phyloP scores from a whole-genome alignment of 176 grass and related monocot species.

The Saccharum spontaneum region DNA sequence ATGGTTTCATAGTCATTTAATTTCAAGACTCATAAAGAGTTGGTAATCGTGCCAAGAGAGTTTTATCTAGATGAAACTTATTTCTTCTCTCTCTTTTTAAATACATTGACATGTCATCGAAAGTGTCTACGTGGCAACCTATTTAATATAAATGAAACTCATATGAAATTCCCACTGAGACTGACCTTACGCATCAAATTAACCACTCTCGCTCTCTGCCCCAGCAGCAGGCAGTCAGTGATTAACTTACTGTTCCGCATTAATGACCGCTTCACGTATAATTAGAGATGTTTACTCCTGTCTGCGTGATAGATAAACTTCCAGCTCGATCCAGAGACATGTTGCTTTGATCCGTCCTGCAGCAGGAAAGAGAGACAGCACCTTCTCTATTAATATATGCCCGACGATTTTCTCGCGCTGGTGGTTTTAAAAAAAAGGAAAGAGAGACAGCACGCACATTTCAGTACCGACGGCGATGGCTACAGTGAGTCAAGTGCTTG shows the following conservation, averaged over 20 bases:
- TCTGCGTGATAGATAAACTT: neutral
- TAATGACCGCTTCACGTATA: neutral
- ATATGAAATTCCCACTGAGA: too few relatives aligned
- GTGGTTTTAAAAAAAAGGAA: neutral
- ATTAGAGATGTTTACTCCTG: conserved; percentile 4
- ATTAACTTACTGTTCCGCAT: neutral
- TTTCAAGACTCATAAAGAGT: too few relatives aligned
- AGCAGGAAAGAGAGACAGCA: conserved; percentile 18
- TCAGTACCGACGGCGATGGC: neutral
- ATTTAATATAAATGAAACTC: too few relatives aligned
- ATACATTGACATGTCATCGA: too few relatives aligned
- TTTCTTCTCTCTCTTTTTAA: too few relatives aligned
- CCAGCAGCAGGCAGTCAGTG: neutral
- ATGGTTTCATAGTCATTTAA: too few relatives aligned
- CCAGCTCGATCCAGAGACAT: conserved; percentile 2
- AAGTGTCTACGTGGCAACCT: too few relatives aligned
- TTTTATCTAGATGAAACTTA: too few relatives aligned
- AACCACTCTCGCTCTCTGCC: neutral
- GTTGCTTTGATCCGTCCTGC: conserved; percentile 8
- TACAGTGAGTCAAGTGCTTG: conserved; percentile 17
- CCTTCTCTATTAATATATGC: neutral
- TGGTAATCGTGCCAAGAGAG: too few relatives aligned
- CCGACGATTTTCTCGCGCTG: too few relatives aligned
- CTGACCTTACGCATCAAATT: neutral
- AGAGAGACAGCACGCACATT: conserved; percentile 22